phyloP scores from a whole-genome alignment of 352 stramenopile genomes.

The Pythium utonaiense region DNA sequence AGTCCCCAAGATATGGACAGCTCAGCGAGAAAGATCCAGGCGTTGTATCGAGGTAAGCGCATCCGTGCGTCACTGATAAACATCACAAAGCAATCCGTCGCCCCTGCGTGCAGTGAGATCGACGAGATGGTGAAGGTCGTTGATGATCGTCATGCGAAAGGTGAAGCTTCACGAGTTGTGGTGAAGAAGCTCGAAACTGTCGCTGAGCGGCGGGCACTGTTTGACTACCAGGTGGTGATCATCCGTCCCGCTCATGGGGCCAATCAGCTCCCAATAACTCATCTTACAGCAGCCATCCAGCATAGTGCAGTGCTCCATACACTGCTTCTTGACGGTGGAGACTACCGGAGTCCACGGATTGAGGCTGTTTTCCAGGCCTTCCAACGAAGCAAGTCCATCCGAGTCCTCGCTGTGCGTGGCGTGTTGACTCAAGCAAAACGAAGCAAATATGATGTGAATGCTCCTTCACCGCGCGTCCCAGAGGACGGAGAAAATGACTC shows the following conservation, averaged over 20 bases:
- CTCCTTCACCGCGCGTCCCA: too few relatives aligned
- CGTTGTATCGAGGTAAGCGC: constrained; percentile 43
- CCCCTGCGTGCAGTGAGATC: constrained; percentile 30
- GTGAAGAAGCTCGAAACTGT: constrained; percentile 7
- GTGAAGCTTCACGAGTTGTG: constrained; percentile 4
- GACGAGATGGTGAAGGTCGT: constrained; percentile 24
- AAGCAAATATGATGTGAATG: not conserved
- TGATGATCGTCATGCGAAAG: constrained; percentile 22
- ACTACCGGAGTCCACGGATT: constrained; percentile 30
- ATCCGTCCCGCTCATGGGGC: constrained; percentile 4
- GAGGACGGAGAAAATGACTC: too few relatives aligned
- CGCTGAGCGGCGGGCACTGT: constrained; percentile 41
- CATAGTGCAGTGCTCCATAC: constrained; percentile 39
- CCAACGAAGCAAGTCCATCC: constrained; percentile 38
- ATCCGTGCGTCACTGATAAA: constrained; percentile 39
- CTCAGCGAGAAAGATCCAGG: constrained; percentile 52
- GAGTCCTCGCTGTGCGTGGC: constrained; percentile 37
- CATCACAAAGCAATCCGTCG: constrained; percentile 25
- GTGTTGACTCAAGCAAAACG: constrained; percentile 21
- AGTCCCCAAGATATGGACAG: constrained; percentile 20
- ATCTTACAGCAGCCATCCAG: constrained; percentile 46
- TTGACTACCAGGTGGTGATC: constrained; percentile 43
- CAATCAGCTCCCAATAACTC: constrained; percentile 23
- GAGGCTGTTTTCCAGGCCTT: constrained; percentile 35
- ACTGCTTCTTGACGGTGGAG: constrained; percentile 32